Conservation (phyloP, 1,139 yeast species). For the Kurtzmaniella quercitrusa region DNA sequence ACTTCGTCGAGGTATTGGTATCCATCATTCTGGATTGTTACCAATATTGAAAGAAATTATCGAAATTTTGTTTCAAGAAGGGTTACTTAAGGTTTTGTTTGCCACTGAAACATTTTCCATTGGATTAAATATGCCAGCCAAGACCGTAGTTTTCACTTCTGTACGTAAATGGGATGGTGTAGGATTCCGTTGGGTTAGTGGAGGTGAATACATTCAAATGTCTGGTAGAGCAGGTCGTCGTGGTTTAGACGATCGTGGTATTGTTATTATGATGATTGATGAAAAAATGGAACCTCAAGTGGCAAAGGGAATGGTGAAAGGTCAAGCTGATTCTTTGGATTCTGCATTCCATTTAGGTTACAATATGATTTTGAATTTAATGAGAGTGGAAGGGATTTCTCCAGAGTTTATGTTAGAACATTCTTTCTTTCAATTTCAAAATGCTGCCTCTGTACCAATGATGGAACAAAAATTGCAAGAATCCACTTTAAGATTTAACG, state of each 20-base stretch:
- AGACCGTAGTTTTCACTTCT: slow-evolving; percentile 95
- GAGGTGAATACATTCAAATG: slow-evolving; percentile 99
- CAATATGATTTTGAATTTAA: slow-evolving; percentile 91
- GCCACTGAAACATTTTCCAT: slow-evolving; percentile 98
- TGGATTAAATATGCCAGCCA: slow-evolving; percentile 97
- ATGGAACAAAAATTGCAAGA: slow-evolving; percentile 63
- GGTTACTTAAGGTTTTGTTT: slow-evolving; percentile 85
- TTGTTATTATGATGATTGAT: slow-evolving; percentile 98
- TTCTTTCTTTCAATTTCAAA: slow-evolving; percentile 94
- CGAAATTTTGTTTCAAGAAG: slow-evolving; percentile 95
- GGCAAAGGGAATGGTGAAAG: slow-evolving; percentile 98
- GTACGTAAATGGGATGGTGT: slow-evolving; percentile 98
- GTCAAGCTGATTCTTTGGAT: slow-evolving; percentile 93
- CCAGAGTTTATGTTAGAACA: slow-evolving; percentile 96
- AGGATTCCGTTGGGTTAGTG: slow-evolving; percentile 97
- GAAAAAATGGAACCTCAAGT: slow-evolving; percentile 99
- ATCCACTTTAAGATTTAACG: slow-evolving; percentile 45
- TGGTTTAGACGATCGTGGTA: slow-evolving; percentile 98
- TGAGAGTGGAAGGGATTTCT: slow-evolving; percentile 97
- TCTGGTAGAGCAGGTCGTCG: slow-evolving; percentile 99
- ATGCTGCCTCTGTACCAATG: slow-evolving; percentile 82
- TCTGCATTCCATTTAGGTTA: slow-evolving; percentile 96
- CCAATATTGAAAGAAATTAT: slow-evolving; percentile 96
- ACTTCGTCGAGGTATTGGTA: slow-evolving; percentile 92
- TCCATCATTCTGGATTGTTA: slow-evolving; percentile 93